Evolutionary conservation across 192 early-diverging fungal genomes (phyloP), one percentile per base, ranked within the genome.

Genomic region (Tieghemiomyces parasiticus): DNA sequence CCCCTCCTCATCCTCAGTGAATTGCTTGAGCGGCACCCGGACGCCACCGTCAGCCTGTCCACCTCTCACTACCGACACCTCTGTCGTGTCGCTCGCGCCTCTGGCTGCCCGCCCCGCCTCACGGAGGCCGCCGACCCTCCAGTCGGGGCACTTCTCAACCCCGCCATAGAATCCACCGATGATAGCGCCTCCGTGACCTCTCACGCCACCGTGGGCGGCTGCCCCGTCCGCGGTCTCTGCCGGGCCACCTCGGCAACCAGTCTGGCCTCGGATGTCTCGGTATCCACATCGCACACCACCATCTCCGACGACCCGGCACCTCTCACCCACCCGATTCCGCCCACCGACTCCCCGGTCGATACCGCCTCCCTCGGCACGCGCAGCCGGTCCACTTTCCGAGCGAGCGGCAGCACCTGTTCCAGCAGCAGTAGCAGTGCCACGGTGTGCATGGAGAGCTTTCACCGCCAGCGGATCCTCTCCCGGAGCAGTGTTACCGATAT

Each of bases 371-470:
- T n/a, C 26, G 50, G 26, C 30, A 2, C 22, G 16, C 16, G 50
- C 8, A 52, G 30, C 50, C 50, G 2, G 16, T 25, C 26, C 2
- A 52, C 50, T 52, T 52, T 52, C 50, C 50, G 26, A 24, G 50
- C 26, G 22, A 52, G 50, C 8, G 50, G 14, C 2, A 30, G 50
- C 24, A 52, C 26, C 24, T 52, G 50, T 24, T 52, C 30, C 50
- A 52, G 50, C 26, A 52, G 50, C 8, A 52, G 50, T 28, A 52
- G 50, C 26, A 52, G 50, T 8, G 50, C 50, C 8, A 52, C 50
- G 2, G 26, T 52, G 19, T 52, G 50, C 26, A 20, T 52, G 50
- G 50, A 52, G 50, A 24, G 30, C 26, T 52, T 52, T 25, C 16
- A 14, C 2, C 16, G 14, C 2, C 50, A 52, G 30, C 50, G 50